Conservation (phyloP, 805 yeast genomes). For the Blastobotrys robertii region DNA sequence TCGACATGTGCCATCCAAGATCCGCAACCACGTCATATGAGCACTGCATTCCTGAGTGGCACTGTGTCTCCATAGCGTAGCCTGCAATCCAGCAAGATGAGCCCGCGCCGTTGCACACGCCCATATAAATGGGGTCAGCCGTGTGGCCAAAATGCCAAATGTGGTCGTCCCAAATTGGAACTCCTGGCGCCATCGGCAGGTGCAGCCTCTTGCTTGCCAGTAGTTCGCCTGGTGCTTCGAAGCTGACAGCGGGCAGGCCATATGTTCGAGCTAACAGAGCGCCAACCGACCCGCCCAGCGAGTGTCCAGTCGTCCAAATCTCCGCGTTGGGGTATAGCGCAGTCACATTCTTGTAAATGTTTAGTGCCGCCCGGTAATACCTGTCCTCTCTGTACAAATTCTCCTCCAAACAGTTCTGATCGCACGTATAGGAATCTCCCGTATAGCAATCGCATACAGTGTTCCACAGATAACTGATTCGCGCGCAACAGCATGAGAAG, state of each 20-base stretch:
- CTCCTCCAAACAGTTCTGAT: conserved; percentile 73
- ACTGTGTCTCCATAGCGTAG: conserved; percentile 92
- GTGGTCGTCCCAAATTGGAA: conserved; percentile 66
- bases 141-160: conserved; percentile 95
- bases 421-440: conserved; percentile 69
- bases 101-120: conserved; percentile 90
- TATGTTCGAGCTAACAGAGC: conserved; percentile 76
- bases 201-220: conserved; percentile 78
- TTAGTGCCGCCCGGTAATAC: conserved; percentile 71
- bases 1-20: conserved; percentile 81
- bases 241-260: conserved; percentile 83
- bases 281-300: conserved; percentile 84
- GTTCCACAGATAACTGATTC: conserved; percentile 84
- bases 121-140: conserved; percentile 95
- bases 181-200: conserved; percentile 87
- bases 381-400: conserved; percentile 67
- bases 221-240: conserved; percentile 88
- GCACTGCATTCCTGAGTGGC: conserved; percentile 86
- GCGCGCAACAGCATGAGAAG: conserved; percentile 93
- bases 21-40: conserved; percentile 84
- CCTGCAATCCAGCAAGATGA: conserved; percentile 86
- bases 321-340: conserved; percentile 50
- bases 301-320: conserved; percentile 92
- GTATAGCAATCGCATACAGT: conserved; percentile 92
- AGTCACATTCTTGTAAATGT: conserved; percentile 66